Evolutionary conservation across 257 asterid genomes (phyloP), one percentile per base, ranked within the genome.

Genomic region (Nyctanthes arbortristis): DNA sequence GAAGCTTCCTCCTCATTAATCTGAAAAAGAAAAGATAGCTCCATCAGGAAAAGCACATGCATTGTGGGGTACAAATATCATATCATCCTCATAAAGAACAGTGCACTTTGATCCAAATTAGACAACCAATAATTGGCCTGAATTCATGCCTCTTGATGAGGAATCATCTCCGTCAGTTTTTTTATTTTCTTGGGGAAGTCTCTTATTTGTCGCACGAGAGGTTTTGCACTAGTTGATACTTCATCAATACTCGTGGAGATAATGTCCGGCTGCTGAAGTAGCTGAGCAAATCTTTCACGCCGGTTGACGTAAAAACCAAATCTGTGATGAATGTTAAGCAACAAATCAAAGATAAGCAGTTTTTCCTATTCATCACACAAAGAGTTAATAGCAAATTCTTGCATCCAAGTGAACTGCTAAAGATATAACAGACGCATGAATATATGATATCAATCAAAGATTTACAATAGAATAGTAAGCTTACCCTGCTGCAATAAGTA

Each of bases 1-100:
- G 99, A 94, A 75, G 98, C 99, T 84, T 93, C 99, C 82, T 94
- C 99, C 86, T 89, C 99, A 12, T 85, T 91, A 76, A 89, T 73
- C 99, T 94, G 86, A 62, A 43, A n/a, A 69, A 57, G 63, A 56
- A 36, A 33, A 40, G 27, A 32, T 27, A 65, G 60, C 62, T 29
- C 30, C 18, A 52, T 71, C 58, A 68, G 61, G 47, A 72, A 68
- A n/a, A n/a, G 10, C 27, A 69, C 68, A 55, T n/a, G n/a, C 36
- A 37, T 58, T n/a, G n/a, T n/a, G n/a, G 10, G 34, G 45, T 7
- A 22, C 33, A 49, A 47, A n/a, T 7, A 71, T 63, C 49, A 45
- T 37, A 72, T 37, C 25, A 35, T 36, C 7, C 49, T 59, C 45
- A 64, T 63, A 67, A 71, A 7, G 52, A 12, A 70, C 22, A 70